phyloP scores from a whole-genome alignment of 129 eudicot species.

The Dittrichia graveolens region DNA sequence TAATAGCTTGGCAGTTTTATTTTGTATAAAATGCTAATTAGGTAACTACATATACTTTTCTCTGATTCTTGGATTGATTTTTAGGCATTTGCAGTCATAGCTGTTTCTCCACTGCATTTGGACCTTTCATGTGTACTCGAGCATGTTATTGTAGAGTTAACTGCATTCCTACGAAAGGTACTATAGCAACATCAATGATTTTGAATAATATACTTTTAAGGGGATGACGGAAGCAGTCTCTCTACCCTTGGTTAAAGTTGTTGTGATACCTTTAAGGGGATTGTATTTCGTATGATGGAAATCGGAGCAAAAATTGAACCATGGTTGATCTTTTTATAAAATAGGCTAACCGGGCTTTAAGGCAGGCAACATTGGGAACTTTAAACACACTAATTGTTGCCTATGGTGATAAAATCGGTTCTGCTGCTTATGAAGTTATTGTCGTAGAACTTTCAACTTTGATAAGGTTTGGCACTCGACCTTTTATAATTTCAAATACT shows the following conservation, averaged over 20 bases:
- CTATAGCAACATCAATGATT: background rate
- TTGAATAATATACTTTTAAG: background rate
- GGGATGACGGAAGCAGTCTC: too few relatives aligned
- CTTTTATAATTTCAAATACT: slow-evolving; percentile 1
- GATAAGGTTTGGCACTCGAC: slow-evolving; percentile 61
- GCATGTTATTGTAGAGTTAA: slow-evolving; percentile 87
- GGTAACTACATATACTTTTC: slow-evolving; percentile 13
- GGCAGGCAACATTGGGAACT: slow-evolving; percentile 97
- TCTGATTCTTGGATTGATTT: slow-evolving; percentile 29
- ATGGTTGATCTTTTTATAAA: slow-evolving; percentile 24
- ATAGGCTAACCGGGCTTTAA: slow-evolving; percentile 93
- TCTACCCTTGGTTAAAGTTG: too few relatives aligned
- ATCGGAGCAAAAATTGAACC: slow-evolving; percentile 11
- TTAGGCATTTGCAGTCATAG: slow-evolving; percentile 96
- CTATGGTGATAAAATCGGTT: slow-evolving; percentile 89
- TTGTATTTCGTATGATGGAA: background rate
- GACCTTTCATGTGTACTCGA: slow-evolving; percentile 92
- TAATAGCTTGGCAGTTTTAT: background rate
- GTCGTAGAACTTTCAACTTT: slow-evolving; percentile 89
- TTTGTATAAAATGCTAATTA: slow-evolving; percentile 6
- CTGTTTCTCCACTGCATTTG: slow-evolving; percentile 85
- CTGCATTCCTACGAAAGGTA: slow-evolving; percentile 95
- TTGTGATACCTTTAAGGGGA: background rate
- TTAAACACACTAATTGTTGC: slow-evolving; percentile 84
- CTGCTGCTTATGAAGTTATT: slow-evolving; percentile 96